Evolutionary conservation across 78 protist genomes (phyloP).

Genomic region (Corallochytrium limacisporum): DNA sequence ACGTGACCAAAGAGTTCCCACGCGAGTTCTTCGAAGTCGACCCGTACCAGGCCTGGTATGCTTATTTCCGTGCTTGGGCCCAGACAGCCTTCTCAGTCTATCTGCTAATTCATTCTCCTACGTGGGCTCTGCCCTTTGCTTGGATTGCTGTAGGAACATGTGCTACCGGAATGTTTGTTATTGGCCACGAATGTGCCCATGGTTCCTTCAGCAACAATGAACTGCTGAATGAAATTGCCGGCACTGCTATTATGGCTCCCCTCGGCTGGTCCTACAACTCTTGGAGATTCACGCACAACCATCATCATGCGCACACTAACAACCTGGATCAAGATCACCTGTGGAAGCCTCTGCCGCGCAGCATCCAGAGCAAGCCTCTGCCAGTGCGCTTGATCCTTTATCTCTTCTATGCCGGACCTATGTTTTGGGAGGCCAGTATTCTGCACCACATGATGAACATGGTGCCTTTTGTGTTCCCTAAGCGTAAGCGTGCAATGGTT

Average conservation of each 20-base stretch:
- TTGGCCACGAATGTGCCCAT: conserved; percentile 1
- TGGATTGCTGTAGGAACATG: not conserved
- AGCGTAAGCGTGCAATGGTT: not conserved
- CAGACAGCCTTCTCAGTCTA: not conserved
- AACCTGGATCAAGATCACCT: not conserved
- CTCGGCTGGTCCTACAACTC: not conserved
- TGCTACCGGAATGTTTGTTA: not conserved
- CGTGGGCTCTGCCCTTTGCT: not conserved
- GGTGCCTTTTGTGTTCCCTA: not conserved
- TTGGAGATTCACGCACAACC: not conserved
- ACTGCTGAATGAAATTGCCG: not conserved
- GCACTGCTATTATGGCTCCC: not conserved
- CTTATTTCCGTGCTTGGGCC: too few relatives aligned
- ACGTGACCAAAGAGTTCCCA: too few relatives aligned
- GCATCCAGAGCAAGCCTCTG: not conserved
- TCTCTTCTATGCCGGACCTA: not conserved
- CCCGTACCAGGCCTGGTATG: too few relatives aligned
- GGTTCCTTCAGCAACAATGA: not conserved
- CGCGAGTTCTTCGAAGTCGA: too few relatives aligned
- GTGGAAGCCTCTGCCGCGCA: not conserved
- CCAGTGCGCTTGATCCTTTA: not conserved
- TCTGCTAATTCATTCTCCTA: not conserved
- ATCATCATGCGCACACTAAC: not conserved
- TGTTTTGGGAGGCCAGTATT: not conserved
- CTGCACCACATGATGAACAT: not conserved